Evolutionary conservation across 495 filamentous ascomycete species (phyloP), one percentile per base, ranked within the genome.

Genomic region (Hypoxylon subgilvum): DNA sequence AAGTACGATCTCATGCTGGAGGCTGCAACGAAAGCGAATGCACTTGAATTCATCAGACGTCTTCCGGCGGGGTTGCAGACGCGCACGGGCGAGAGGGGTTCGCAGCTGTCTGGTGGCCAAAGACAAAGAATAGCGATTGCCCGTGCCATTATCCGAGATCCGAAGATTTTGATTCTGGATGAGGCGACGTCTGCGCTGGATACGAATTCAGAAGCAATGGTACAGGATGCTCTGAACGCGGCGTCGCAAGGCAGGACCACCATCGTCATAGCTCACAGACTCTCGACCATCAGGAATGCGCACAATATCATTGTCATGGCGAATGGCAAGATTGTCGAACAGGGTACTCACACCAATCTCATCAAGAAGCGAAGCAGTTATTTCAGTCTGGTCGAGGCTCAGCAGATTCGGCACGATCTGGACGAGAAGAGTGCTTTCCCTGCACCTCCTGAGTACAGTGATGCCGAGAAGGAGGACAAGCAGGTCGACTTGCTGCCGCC

Each of bases 141-240:
- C 1, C 73, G 90, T 14, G 88, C 89, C 0, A 73, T 93, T 19
- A 82, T 95, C 7, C 82, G 88, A 9, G 80, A 87, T 38, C 89
- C 90, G 2, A 73, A 78, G 38, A 72, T 93, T 22, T 69, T 93
- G 55, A 72, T 95, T 27, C 76, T 95, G 1, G 90, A 95, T 63
- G 90, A 95, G 71, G 87, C 89, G 0, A 93, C 90, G 3, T 83
- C 79, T 35, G 84, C 84, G n/a, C 73, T 92, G 30, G 90, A 95
- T 55, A 83, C 85, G 3, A 82, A 89, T 70, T 84, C 81, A n/a
- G 89, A 94, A 74, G 80, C 79, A 62, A 70, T 87, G 23, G 78
- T 94, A 13, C 88, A 92, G 70, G 77, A 80, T 22, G 87, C 86
- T 1, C 79, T 93, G 43, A 84, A 86, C 56, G 70, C 79, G 30